Percentiles rank a stretch among this genome's conserved stretches.
Conservation (phyloP, 2,329 filamentous ascomycete genomes). For the Xylaria sp. region DNA sequence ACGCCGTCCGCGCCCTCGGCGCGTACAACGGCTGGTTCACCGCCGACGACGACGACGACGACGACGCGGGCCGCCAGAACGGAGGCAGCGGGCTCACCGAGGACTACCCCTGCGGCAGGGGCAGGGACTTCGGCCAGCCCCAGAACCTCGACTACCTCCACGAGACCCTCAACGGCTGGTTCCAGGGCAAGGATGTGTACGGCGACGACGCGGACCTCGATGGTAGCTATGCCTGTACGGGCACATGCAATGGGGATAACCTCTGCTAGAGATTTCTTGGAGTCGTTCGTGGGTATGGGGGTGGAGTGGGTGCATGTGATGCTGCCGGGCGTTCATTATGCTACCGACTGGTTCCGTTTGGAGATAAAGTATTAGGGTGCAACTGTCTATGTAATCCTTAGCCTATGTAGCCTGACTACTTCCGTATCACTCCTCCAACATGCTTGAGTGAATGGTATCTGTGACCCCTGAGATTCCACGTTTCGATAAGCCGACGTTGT, state of each 20-base stretch:
- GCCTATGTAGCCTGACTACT: too few relatives aligned
- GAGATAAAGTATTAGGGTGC: too few relatives aligned
- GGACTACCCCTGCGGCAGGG: slow-evolving; percentile 19
- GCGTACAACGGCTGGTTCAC: slow-evolving; percentile 43
- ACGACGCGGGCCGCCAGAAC: slow-evolving; percentile 29
- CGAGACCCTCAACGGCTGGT: slow-evolving; percentile 42
- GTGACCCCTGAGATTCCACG: too few relatives aligned
- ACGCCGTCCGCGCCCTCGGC: slow-evolving; percentile 39
- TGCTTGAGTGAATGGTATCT: too few relatives aligned
- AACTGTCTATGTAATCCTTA: too few relatives aligned
- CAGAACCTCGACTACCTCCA: slow-evolving; percentile 43
- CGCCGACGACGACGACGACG: slow-evolving; percentile 29
- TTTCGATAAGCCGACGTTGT: too few relatives aligned
- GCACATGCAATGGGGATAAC: neutral
- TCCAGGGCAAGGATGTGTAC: slow-evolving; percentile 40
- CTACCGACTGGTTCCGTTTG: too few relatives aligned
- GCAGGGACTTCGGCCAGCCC: slow-evolving; percentile 34
- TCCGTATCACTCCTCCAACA: too few relatives aligned
- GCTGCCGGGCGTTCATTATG: too few relatives aligned
- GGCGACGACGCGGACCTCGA: slow-evolving; percentile 28
- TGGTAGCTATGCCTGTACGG: slow-evolving; percentile 22
- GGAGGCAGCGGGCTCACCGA: slow-evolving; percentile 35
- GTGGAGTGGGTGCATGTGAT: too few relatives aligned
- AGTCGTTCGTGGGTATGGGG: too few relatives aligned
- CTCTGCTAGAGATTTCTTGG: neutral